Evolutionary conservation across 768 basidiomycete genomes (phyloP), one percentile per base, ranked within the genome.

Genomic region (Leccinum pellstonianum): DNA sequence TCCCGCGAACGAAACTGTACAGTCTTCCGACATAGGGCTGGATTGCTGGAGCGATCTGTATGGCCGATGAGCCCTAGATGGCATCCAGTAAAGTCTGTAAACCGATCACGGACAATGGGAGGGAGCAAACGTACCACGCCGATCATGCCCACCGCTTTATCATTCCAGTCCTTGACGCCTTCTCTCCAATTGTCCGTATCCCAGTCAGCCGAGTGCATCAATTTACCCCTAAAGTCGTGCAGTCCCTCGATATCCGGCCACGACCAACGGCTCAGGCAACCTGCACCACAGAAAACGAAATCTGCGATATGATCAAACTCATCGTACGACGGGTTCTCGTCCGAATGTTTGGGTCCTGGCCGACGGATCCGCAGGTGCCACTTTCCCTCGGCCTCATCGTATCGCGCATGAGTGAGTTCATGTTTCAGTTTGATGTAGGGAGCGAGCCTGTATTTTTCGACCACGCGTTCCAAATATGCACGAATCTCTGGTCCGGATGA

Each of bases 211-310:
- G 83, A 84, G 63, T 91, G 88, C 1, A 86, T 71, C 14, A 87
- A 69, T 53, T 73, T 77, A 4, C 88, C 88, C 60, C 79, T 73
- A 71, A 85, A 90, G 8, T 70, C 74, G 15, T 82, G 71, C 29
- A 88, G 68, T 4, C 86, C 87, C 9, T 75, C 69, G 48, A 89
- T 86, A 48, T 85, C 80, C 3, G 88, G 88, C 88, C 86, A 88
- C 27, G 79, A 75, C 86, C 86, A 88, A 7, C 83, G 71, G 52
- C 82, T 84, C 49, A 86, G 68, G 11, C 63, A 63, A 4, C 86
- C 86, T 19, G 81, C 69, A n/a, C 79, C 81, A 14, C 80, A 81
- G 53, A 89, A 77, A 37, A 88, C 75, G 0, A 87, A 74, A 59
- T 88, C 86, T 2, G 80, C 81, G 1, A 68, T 75, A 62, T 86